Evolutionary conservation across 441 rosid species (phyloP), one percentile per base, ranked within the genome.

Genomic region (Viola pubescens): DNA sequence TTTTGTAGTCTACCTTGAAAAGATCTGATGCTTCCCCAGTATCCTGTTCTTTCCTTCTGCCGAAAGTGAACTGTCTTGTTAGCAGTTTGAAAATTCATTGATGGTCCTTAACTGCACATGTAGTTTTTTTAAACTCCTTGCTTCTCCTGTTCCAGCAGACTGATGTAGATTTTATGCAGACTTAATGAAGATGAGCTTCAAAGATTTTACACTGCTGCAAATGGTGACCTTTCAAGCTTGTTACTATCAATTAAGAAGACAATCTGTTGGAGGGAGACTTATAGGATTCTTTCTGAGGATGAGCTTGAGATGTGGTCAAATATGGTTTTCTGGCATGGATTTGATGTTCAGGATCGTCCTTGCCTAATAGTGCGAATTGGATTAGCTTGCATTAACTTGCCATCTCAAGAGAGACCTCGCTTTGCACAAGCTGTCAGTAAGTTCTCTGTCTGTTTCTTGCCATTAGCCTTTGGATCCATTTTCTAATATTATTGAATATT

Each of bases 281-380:
- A 84, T 60, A 70, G 79, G 68, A 75, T 90, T 65, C 84, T 92
- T 63, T 78, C 94, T 2, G 87, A 77, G 66, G 82, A 87, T 65
- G 98, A 89, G 73, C 95, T 92, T 64, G 81, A 73, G 67, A 69
- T 63, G 50, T 92, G 98, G 97, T 84, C 92, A 46, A 73, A 75
- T 71, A 56, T 92, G 77, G 82, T 87, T 37, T 92, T 92, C 70
- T 92, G 98, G 98, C 98, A 92, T 82, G 97, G 96, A 59, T 74
- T 64, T 77, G 98, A 92, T 73, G 64, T 78, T 71, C 79, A 74
- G 76, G 65, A 81, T 62, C 79, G 87, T 54, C 97, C 98, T 41
- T 92, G 97, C 72, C 90, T 92, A 39, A 74, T 92, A 52, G 88
- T 92, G 45, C 82, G 94, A 40, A 87, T 92, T 68, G 97, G 98